Evolutionary conservation across 768 basidiomycete species (phyloP).

Genomic region (Hygrocybe punicea): DNA sequence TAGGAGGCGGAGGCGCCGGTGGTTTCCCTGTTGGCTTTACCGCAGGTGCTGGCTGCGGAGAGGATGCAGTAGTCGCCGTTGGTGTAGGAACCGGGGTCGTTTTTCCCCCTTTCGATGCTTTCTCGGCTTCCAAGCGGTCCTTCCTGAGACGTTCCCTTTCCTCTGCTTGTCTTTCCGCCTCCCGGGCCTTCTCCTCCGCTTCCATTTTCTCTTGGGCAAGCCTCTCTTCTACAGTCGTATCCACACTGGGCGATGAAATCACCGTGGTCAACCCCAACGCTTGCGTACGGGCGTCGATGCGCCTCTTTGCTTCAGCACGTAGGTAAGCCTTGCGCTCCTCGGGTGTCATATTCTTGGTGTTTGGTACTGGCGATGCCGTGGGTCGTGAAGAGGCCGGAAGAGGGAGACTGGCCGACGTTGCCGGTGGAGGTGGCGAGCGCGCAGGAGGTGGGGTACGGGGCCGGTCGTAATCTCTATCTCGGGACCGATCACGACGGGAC

Average conservation of each 20-base stretch:
- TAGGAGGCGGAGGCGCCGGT: slow-evolving; percentile 40
- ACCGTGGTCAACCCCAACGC: slow-evolving; percentile 70
- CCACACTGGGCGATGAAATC: slow-evolving; percentile 50
- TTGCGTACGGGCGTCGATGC: slow-evolving; percentile 80
- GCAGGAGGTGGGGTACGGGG: slow-evolving; percentile 48
- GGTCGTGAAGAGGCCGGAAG: slow-evolving; percentile 51
- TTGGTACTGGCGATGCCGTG: slow-evolving; percentile 57
- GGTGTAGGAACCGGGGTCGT: slow-evolving; percentile 29
- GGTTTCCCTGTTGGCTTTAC: slow-evolving; percentile 33
- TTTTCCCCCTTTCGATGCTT: slow-evolving; percentile 52
- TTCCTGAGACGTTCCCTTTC: slow-evolving; percentile 70
- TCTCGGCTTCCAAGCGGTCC: slow-evolving; percentile 74
- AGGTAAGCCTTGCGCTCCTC: slow-evolving; percentile 79
- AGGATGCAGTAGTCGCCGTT: slow-evolving; percentile 22
- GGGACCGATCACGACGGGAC: slow-evolving; percentile 28
- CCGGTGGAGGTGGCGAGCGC: slow-evolving; percentile 48
- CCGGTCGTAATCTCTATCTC: slow-evolving; percentile 41
- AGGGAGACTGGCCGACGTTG: slow-evolving; percentile 42
- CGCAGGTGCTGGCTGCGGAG: slow-evolving; percentile 29
- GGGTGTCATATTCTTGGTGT: slow-evolving; percentile 74
- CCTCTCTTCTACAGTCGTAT: slow-evolving; percentile 80
- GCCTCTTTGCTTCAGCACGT: slow-evolving; percentile 73
- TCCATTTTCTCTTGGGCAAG: slow-evolving; percentile 84
- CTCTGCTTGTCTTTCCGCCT: slow-evolving; percentile 77
- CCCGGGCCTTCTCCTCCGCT: slow-evolving; percentile 77